phyloP scores from a whole-genome alignment of 306 rosid species.

The Mimosa bimucronata region DNA sequence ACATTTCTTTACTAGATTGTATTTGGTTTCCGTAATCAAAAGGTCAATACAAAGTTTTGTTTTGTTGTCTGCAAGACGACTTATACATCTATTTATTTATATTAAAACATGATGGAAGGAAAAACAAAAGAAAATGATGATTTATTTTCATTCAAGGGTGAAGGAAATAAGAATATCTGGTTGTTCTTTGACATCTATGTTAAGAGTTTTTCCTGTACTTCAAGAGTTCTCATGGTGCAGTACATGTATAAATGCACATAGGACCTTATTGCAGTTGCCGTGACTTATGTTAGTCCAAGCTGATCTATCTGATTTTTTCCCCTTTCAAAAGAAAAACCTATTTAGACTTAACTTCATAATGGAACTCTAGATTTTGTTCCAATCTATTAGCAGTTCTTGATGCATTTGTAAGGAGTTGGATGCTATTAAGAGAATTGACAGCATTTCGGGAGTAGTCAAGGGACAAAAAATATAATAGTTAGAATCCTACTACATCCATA shows the following conservation, averaged over 20 bases:
- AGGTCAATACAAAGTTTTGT: slow-evolving; percentile 1
- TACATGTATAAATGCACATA: background rate
- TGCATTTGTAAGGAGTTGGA: background rate
- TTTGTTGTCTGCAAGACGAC: slow-evolving; percentile 9
- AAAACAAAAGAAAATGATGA: background rate
- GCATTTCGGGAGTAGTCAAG: background rate
- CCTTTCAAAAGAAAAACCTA: background rate
- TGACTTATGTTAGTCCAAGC: background rate
- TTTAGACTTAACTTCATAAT: background rate
- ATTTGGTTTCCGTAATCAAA: slow-evolving; percentile 1
- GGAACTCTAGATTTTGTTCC: background rate
- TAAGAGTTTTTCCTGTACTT: background rate
- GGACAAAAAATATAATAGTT: background rate
- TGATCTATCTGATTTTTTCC: background rate
- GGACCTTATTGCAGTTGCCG: background rate
- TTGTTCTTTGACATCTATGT: background rate
- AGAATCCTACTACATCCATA: background rate
- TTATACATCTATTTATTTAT: background rate
- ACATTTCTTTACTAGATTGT: no score
- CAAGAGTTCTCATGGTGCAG: background rate
- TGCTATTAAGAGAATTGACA: background rate
- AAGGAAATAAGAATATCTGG: background rate
- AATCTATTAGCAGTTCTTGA: background rate
- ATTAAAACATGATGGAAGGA: background rate
- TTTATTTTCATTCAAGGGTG: slow-evolving; percentile 8